These are phyloP conservation scores for Rhynchosporium graminicola DNA, from an alignment of 2,329 filamentous ascomycete genomes.

Conservation along the genomic window DNA sequence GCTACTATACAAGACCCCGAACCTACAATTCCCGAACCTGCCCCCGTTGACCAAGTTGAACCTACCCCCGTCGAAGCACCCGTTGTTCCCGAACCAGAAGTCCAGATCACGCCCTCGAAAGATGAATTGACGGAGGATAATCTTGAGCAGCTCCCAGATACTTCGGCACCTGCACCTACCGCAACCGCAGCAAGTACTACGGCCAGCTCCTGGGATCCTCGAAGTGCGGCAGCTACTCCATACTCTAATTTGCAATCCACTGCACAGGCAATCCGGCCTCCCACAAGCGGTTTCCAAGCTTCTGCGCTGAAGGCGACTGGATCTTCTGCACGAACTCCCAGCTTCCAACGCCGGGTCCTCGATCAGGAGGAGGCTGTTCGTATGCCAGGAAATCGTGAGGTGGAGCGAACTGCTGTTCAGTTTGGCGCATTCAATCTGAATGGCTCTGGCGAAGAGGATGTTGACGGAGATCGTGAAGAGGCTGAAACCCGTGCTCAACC, in stretches of 20 bases:
- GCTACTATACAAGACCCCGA: constrained; percentile 45
- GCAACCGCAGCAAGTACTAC: constrained; percentile 86
- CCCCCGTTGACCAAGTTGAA: constrained; percentile 44
- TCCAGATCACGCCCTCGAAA: constrained; percentile 67
- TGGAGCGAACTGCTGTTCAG: constrained; percentile 90
- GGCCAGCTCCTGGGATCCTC: constrained; percentile 80
- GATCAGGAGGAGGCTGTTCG: constrained; percentile 98
- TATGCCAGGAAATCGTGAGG: constrained; percentile 95
- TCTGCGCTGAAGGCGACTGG: constrained; percentile 75
- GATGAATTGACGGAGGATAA: constrained; percentile 89
- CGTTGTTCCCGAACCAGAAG: constrained; percentile 42
- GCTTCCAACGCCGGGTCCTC: constrained; percentile 81
- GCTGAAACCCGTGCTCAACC: constrained; percentile 92
- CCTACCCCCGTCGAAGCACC: constrained; percentile 36
- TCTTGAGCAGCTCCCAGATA: constrained; percentile 85
- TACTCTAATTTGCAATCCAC: constrained; percentile 61
- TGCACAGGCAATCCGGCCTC: constrained; percentile 51
- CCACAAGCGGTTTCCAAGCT: constrained; percentile 74
- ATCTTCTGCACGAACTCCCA: constrained; percentile 67
- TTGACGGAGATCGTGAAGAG: constrained; percentile 93
- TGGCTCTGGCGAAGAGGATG: constrained; percentile 74
- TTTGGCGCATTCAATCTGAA: constrained; percentile 95
- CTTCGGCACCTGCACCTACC: constrained; percentile 73
- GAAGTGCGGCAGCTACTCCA: constrained; percentile 63
- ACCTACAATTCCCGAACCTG: constrained; percentile 39